Percentiles rank a stretch among this genome's conserved stretches.
Evolutionary conservation across 305 asterid genomes (phyloP).

Genomic region (Ajuga reptans): DNA sequence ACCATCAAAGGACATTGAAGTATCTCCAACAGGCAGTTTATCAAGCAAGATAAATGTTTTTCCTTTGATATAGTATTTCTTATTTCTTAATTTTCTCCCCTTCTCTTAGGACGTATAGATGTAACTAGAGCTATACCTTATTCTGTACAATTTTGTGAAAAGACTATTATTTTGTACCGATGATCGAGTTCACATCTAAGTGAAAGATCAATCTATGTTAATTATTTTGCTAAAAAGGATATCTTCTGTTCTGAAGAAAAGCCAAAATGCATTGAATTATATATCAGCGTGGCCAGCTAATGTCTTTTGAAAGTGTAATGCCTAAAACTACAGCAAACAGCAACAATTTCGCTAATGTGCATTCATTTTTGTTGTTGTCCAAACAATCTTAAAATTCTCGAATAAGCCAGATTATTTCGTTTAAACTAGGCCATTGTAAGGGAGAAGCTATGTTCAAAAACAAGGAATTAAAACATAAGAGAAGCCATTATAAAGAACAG

Average conservation of each 20-base stretch:
- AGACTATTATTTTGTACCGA: neutral
- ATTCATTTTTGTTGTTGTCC: neutral
- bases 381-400: neutral
- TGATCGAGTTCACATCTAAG: conserved; percentile 14
- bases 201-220: conserved; percentile 8
- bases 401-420: neutral
- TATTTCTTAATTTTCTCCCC: neutral
- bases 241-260: neutral
- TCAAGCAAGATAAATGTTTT: conserved; percentile 24
- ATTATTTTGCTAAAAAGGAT: neutral
- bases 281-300: too few relatives aligned
- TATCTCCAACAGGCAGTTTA: conserved; percentile 35
- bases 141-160: conserved; percentile 23
- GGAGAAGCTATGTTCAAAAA: neutral
- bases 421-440: neutral
- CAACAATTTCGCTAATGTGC: neutral
- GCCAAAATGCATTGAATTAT: too few relatives aligned
- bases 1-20: conserved; percentile 36
- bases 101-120: conserved; percentile 2
- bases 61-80: neutral
- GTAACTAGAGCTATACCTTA: conserved; percentile 3
- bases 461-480: neutral
- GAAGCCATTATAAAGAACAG: neutral
- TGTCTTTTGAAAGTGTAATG: too few relatives aligned
- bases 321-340: too few relatives aligned